Conservation (phyloP, 2,329 filamentous ascomycete genomes). For the Helicocarpus griseus region DNA sequence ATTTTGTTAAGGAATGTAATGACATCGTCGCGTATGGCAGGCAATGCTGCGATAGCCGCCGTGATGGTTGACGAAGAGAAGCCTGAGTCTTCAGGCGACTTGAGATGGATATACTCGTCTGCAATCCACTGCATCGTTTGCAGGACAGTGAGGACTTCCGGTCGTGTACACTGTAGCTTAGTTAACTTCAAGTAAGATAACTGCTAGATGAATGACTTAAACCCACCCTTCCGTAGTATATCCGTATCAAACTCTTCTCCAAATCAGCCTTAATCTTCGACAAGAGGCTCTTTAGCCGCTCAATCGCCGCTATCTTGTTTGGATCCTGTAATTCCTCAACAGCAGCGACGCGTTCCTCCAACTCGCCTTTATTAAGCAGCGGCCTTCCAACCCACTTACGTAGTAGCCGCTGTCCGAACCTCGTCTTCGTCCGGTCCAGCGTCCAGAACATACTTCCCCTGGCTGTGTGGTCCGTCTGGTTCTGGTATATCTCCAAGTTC, state of each 20-base stretch:
- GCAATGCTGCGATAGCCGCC: constrained; percentile 64
- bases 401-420: constrained; percentile 77
- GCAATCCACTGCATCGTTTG: constrained; percentile 78
- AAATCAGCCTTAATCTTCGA: constrained; percentile 67
- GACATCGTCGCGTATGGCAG: constrained; percentile 64
- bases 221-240: constrained; percentile 79
- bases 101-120: constrained; percentile 62
- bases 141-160: constrained; percentile 74
- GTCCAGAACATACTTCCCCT: constrained; percentile 94
- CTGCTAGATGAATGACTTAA: background rate
- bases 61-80: constrained; percentile 63
- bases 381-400: constrained; percentile 94
- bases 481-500: constrained; percentile 90
- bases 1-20: constrained; percentile 72
- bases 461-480: constrained; percentile 74
- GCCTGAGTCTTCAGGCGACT: constrained; percentile 54
- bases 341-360: constrained; percentile 72
- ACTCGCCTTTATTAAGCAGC: constrained; percentile 61
- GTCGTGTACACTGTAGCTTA: constrained; percentile 56
- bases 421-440: constrained; percentile 81
- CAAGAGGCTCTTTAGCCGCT: constrained; percentile 65
- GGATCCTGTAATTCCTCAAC: constrained; percentile 75
- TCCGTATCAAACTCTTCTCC: constrained; percentile 84
- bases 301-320: constrained; percentile 56
- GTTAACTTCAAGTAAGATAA: background rate